phyloP scores from a whole-genome alignment of 305 asterid genomes.

The Vinca major region DNA sequence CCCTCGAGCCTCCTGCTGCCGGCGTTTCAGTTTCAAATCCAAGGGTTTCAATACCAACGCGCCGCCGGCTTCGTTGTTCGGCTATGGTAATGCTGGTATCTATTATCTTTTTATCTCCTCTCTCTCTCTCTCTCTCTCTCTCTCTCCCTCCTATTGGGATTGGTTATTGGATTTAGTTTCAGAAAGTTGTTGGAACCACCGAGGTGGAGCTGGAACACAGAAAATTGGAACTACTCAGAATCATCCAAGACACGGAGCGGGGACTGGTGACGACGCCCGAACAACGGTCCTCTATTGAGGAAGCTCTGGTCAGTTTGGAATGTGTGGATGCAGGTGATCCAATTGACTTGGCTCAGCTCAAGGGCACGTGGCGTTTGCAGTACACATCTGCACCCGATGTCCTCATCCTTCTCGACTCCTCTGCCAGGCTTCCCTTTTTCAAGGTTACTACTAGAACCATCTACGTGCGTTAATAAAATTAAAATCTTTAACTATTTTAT shows the following conservation, averaged over 20 bases:
- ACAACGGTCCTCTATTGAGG: conserved; percentile 67
- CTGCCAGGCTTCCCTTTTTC: conserved; percentile 63
- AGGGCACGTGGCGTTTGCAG: conserved; percentile 95
- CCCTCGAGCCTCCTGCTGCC: neutral
- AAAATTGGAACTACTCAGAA: conserved; percentile 54
- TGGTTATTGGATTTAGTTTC: neutral
- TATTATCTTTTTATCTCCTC: neutral
- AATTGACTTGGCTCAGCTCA: conserved; percentile 44
- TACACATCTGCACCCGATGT: conserved; percentile 86
- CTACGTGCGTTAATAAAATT: neutral
- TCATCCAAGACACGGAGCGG: conserved; percentile 61
- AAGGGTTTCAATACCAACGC: neutral
- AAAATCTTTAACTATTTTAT: too few species aligned
- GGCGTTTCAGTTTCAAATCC: neutral
- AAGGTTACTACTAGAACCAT: conserved; percentile 29
- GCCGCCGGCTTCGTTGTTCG: neutral
- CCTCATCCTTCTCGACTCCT: conserved; percentile 62
- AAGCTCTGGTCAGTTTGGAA: conserved; percentile 65
- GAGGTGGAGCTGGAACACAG: conserved; percentile 36
- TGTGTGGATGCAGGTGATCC: conserved; percentile 51
- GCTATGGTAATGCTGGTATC: neutral
- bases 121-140: neutral
- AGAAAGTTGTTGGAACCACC: conserved; percentile 13
- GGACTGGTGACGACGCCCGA: conserved; percentile 54
- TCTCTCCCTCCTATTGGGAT: neutral